Evolutionary conservation across 176 grass and related monocot genomes (phyloP), one percentile per base, ranked within the genome.

Genomic region (Rhynchospora pubera): DNA sequence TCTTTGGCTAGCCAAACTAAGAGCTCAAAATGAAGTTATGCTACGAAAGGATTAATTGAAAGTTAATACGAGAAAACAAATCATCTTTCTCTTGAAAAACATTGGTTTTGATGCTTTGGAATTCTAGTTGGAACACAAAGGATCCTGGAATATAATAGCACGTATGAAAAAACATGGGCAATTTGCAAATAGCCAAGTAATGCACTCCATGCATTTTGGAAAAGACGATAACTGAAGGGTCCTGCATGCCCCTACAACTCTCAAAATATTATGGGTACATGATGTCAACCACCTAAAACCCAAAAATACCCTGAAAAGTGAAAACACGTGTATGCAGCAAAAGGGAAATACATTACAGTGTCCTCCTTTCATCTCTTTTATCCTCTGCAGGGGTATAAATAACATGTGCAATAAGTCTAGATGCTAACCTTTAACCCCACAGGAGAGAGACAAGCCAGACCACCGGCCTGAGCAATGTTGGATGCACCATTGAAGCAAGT

Each of bases 401-500:
- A 15, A 60, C 50, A 65, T 89, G 51, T 86, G 61, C 24, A 77
- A 65, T 80, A 82, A 77, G 12, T 30, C 9, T 51, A 22, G 16
- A 22, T 24, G 8, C 69, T 74, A 89, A 89, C 96, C 90, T 99
- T 88, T 48, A 95, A 83, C 63, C 92, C 96, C 77, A 89, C 91
- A 18, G 92, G 82, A 83, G 89, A 95, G 53, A 93, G 91, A 69
- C 96, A 99, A 57, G 90, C 91, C 48, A 93, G 85, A 78, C 91
- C 96, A 30, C 92, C 96, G 15, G 96, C 96, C 77, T 99, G 91
- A 63, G 96, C 23, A 50, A 99, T 82, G 52, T 94, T 95, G 50
- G 96, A 99, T 58, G 92, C 89, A 5, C 96, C 92, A 85, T 95
- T 95, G 84, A 95, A 99, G 85, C 91, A 91, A 57, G 96, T 99